Evolutionary conservation across 768 basidiomycete species (phyloP), one percentile per base, ranked within the genome.

Genomic region (Suillus decipiens): DNA sequence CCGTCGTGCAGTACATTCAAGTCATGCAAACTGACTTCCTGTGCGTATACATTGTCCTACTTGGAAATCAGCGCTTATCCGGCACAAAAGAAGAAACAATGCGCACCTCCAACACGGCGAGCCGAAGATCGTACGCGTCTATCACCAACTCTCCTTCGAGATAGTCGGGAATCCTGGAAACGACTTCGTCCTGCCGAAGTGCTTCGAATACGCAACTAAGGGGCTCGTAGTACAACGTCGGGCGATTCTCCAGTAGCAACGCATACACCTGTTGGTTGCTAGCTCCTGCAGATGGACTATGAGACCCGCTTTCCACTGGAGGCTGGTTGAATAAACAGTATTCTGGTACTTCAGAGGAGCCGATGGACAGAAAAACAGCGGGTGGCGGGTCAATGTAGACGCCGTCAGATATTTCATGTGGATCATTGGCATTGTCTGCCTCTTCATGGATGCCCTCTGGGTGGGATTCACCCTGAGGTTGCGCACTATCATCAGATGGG

Each of bases 141-240:
- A 93, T 71, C 41, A 86, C 75, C 31, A 93, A 77, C 74, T 93
- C 91, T 60, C 82, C 84, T 51, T 87, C 84, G 24, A 77, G 69
- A 53, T 86, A 72, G 37, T 83, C 80, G 36, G 81, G 76, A 8
- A 85, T 66, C 17, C 76, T 73, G 54, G 78, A 75, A 36, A 90
- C 70, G 61, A 77, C 71, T 55, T 84, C 81, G 61, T 92, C 89
- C 69, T 84, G 81, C 36, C 89, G 88, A 48, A 93, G 76, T 61
- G 87, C 88, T 61, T 88, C 88, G 68, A 93, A 92, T 22, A 92
- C 84, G 62, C 75, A 79, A 48, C 82, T 84, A 53, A 93, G 71
- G 34, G 90, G 86, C 71, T 92, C 90, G 68, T 92, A 93, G 73
- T 90, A 93, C 8, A 93, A 78, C 5, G 86, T 89, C 3, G 90